A percentile compares a stretch with the other conserved stretches of the same genome.
Evolutionary conservation across 768 basidiomycete genomes (phyloP).

Genomic region (Sarcomyxa edulis): DNA sequence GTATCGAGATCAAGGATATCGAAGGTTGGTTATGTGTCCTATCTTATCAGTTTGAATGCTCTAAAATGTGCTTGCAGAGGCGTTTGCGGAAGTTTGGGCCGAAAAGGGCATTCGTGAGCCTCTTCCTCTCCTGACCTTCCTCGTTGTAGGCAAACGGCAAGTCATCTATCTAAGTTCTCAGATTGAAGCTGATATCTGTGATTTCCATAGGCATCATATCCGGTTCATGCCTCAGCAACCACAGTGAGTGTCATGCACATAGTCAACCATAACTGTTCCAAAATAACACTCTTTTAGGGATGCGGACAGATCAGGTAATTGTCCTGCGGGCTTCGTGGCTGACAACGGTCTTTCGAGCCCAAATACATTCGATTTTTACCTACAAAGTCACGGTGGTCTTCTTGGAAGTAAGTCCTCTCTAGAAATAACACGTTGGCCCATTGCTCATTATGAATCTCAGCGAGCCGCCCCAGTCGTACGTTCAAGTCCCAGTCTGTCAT

Average conservation of each 20-base stretch:
- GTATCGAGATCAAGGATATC: conserved; percentile 41
- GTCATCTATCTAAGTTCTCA: conserved; percentile 13
- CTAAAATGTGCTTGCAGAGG: conserved; percentile 6
- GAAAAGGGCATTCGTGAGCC: conserved; percentile 2
- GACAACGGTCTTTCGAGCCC: conserved; percentile 69
- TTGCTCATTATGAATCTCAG: conserved; percentile 4
- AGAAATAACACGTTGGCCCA: background rate
- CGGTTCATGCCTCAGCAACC: conserved; percentile 40
- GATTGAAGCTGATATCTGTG: background rate
- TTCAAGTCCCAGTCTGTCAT: no score
- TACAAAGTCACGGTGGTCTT: conserved; percentile 73
- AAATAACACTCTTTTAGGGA: conserved; percentile 23
- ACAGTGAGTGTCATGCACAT: conserved; percentile 22
- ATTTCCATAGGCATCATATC: conserved; percentile 40
- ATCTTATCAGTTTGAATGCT: background rate
- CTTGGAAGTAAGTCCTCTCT: conserved; percentile 49
- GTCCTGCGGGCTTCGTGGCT: conserved; percentile 73
- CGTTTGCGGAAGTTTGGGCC: conserved; percentile 14
- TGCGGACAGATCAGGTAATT: conserved; percentile 66
- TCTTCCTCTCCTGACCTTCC: conserved; percentile 42
- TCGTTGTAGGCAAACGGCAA: conserved; percentile 53
- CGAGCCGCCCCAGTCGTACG: conserved; percentile 10
- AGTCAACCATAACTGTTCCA: no score
- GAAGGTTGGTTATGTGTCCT: conserved; percentile 28
- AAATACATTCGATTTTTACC: conserved; percentile 71